phyloP scores from a whole-genome alignment of 2,329 filamentous ascomycete species.

The Claviceps sp. region DNA sequence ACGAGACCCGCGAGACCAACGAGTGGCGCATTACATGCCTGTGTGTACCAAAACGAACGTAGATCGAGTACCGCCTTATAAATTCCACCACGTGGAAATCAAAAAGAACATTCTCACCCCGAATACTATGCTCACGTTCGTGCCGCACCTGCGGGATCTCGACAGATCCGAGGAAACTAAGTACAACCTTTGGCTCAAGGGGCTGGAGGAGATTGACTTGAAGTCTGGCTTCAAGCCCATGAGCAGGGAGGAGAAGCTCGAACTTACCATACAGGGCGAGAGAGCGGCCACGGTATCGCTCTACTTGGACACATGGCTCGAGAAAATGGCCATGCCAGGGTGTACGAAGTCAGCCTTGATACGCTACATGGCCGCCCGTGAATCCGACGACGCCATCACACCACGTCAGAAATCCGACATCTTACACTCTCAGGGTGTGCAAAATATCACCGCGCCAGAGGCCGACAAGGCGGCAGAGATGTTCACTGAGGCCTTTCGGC shows the following conservation, averaged over 20 bases:
- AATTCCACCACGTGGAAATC: slow-evolving; percentile 47
- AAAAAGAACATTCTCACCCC: slow-evolving; percentile 45
- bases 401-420: slow-evolving; percentile 41
- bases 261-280: slow-evolving; percentile 36
- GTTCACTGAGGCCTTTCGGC: slow-evolving; percentile 44
- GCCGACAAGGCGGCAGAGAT: slow-evolving; percentile 30
- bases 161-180: slow-evolving; percentile 41
- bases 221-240: slow-evolving; percentile 44
- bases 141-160: slow-evolving; percentile 44
- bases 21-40: slow-evolving; percentile 27
- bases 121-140: slow-evolving; percentile 46
- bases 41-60: slow-evolving; percentile 35
- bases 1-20: slow-evolving; percentile 31
- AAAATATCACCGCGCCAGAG: slow-evolving; percentile 22
- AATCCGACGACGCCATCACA: slow-evolving; percentile 34
- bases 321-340: slow-evolving; percentile 33
- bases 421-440: slow-evolving; percentile 31
- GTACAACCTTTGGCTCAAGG: slow-evolving; percentile 43
- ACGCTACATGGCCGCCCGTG: slow-evolving; percentile 37
- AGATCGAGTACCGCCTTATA: slow-evolving; percentile 41
- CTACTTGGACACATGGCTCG: slow-evolving; percentile 42
- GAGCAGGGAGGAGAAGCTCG: slow-evolving; percentile 36
- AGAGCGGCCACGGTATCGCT: slow-evolving; percentile 36
- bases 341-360: slow-evolving; percentile 40
- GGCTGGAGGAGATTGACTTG: slow-evolving; percentile 43